phyloP scores from a whole-genome alignment of 1,284 basidiomycete genomes.

The Boletus mariae region DNA sequence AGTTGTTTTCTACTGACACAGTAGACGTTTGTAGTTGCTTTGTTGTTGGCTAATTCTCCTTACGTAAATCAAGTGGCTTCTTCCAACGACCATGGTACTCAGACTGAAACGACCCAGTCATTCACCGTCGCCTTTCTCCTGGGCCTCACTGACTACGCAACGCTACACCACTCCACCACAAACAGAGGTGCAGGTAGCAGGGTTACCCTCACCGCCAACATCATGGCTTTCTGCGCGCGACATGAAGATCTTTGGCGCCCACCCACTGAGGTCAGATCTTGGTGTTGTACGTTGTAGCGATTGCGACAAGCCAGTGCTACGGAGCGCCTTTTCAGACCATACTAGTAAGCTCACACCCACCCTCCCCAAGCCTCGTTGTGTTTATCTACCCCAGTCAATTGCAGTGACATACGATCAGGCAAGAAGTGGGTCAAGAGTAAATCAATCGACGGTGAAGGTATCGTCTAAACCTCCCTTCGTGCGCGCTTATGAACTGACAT shows the following conservation, averaged over 20 bases:
- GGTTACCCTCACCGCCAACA: conserved; percentile 65
- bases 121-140: conserved; percentile 50
- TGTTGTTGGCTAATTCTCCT: not conserved
- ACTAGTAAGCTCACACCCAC: conserved; percentile 48
- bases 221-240: conserved; percentile 79
- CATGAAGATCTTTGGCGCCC: conserved; percentile 82
- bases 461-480: conserved; percentile 23
- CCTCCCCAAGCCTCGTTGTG: not conserved
- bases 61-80: conserved; percentile 21
- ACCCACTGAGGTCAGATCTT: conserved; percentile 65
- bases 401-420: conserved; percentile 31
- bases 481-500: conserved; percentile 12
- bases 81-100: conserved; percentile 44
- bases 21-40: not conserved
- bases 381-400: conserved; percentile 26
- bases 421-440: conserved; percentile 34
- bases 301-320: conserved; percentile 73
- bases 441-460: conserved; percentile 43
- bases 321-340: conserved; percentile 75
- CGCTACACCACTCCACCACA: conserved; percentile 25
- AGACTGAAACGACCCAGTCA: conserved; percentile 51
- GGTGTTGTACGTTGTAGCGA: conserved; percentile 75
- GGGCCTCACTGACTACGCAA: conserved; percentile 45
- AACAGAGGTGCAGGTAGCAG: conserved; percentile 34
- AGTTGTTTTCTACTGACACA: not conserved